These are phyloP conservation scores for Termitomyces eurrhizus DNA, from an alignment of 768 basidiomycete species.

Conservation along the genomic window DNA sequence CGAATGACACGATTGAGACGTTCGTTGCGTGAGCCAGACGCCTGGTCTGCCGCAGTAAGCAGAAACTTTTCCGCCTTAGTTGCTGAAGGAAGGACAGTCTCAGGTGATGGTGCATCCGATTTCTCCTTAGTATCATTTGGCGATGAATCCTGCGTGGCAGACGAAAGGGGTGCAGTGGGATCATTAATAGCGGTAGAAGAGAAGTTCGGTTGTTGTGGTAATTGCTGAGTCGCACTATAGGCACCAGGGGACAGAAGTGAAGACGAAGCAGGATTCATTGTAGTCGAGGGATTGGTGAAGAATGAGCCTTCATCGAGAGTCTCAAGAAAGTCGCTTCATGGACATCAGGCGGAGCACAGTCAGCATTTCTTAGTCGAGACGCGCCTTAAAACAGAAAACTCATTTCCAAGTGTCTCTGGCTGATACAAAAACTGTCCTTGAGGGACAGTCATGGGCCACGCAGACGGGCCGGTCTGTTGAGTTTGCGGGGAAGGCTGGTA, in stretches of 20 bases:
- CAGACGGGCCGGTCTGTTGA: slow-evolving; percentile 28
- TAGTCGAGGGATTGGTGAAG: slow-evolving; percentile 55
- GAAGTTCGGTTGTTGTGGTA: slow-evolving; percentile 13
- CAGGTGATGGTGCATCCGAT: slow-evolving; percentile 35
- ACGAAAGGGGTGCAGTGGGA: not conserved
- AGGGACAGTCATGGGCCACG: slow-evolving; percentile 53
- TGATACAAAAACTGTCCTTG: slow-evolving; percentile 61
- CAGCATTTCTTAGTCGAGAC: slow-evolving; percentile 20
- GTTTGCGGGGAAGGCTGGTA: slow-evolving; percentile 30
- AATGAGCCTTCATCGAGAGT: slow-evolving; percentile 83
- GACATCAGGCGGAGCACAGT: slow-evolving; percentile 1
- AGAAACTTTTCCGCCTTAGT: slow-evolving; percentile 87
- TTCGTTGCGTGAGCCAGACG: slow-evolving; percentile 85
- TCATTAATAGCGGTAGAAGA: slow-evolving; percentile 9
- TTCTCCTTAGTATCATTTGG: slow-evolving; percentile 4
- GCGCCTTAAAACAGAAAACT: slow-evolving; percentile 78
- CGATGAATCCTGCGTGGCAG: not conserved
- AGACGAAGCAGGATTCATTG: slow-evolving; percentile 28
- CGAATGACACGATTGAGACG: slow-evolving; percentile 88
- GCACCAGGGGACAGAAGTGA: slow-evolving; percentile 43
- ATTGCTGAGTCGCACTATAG: slow-evolving; percentile 24
- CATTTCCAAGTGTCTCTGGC: slow-evolving; percentile 73
- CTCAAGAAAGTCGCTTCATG: slow-evolving; percentile 76
- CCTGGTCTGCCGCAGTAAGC: slow-evolving; percentile 92
- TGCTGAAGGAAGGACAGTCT: slow-evolving; percentile 60